Evolutionary conservation across 371 early-diverging fungal genomes (phyloP).

Genomic region (Mucor irregularis): DNA sequence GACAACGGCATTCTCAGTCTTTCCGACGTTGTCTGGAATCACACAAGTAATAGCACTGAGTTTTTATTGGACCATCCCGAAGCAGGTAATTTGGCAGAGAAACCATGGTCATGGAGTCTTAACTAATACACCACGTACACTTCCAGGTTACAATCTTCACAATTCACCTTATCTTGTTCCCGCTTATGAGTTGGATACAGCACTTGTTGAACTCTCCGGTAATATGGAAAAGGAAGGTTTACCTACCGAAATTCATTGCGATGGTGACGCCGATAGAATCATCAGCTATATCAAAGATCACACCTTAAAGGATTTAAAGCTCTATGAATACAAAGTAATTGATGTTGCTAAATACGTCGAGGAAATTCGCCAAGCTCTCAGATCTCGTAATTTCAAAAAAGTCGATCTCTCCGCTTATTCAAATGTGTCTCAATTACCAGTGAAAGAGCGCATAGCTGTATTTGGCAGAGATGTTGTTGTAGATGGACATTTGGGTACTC

Average conservation of each 20-base stretch:
- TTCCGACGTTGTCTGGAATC: slow-evolving; percentile 98
- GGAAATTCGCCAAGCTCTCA: slow-evolving; percentile 41
- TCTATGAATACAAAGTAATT: slow-evolving; percentile 91
- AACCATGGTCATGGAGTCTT: background rate
- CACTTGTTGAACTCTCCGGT: slow-evolving; percentile 72
- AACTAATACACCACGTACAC: background rate
- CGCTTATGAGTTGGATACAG: slow-evolving; percentile 92
- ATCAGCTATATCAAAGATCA: slow-evolving; percentile 60
- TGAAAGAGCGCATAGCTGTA: slow-evolving; percentile 44
- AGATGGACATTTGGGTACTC: slow-evolving; percentile 40
- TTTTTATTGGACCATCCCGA: slow-evolving; percentile 96
- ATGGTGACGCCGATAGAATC: slow-evolving; percentile 65
- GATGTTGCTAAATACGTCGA: slow-evolving; percentile 54
- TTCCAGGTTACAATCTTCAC: slow-evolving; percentile 84
- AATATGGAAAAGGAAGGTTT: slow-evolving; percentile 54
- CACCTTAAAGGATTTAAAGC: slow-evolving; percentile 65
- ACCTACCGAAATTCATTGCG: slow-evolving; percentile 54
- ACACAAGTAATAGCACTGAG: slow-evolving; percentile 86
- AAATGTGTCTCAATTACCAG: slow-evolving; percentile 22
- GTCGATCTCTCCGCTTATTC: slow-evolving; percentile 29
- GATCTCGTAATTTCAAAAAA: slow-evolving; percentile 13
- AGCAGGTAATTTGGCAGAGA: slow-evolving; percentile 59
- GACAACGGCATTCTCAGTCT: slow-evolving; percentile 75
- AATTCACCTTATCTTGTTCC: slow-evolving; percentile 93
- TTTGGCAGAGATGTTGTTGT: slow-evolving; percentile 36